Percentiles rank a stretch among this genome's conserved stretches.
These are phyloP conservation scores for Microcera coccophila DNA, from an alignment of 2,329 filamentous ascomycete species.

Conservation along the genomic window DNA sequence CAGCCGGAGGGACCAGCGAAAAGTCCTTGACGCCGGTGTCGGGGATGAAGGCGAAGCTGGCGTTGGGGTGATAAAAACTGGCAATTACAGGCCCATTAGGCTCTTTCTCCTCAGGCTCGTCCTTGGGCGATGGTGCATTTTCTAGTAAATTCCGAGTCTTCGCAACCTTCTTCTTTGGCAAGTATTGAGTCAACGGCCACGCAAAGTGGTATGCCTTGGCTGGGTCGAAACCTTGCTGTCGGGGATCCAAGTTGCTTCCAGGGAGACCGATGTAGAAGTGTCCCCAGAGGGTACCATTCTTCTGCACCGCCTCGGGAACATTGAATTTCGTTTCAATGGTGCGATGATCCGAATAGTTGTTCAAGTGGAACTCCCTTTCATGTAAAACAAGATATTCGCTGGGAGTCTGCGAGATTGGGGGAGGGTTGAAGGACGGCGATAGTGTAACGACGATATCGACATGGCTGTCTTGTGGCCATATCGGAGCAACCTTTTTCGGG, in stretches of 20 bases:
- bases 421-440: constrained; percentile 67
- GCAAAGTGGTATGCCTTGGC: constrained; percentile 77
- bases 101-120: constrained; percentile 50
- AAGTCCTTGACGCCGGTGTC: constrained; percentile 69
- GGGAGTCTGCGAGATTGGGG: constrained; percentile 61
- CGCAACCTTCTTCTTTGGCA: constrained; percentile 81
- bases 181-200: constrained; percentile 81
- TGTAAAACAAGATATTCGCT: constrained; percentile 69
- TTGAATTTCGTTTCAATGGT: constrained; percentile 71
- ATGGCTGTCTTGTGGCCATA: constrained; percentile 76
- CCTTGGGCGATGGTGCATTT: constrained; percentile 36
- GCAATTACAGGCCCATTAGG: constrained; percentile 65
- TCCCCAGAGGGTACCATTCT: constrained; percentile 90
- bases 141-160: constrained; percentile 88
- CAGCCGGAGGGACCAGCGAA: constrained; percentile 64
- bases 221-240: constrained; percentile 65
- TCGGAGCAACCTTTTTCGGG: constrained; percentile 72
- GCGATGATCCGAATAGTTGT: constrained; percentile 75
- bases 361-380: constrained; percentile 75
- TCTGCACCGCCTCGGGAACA: constrained; percentile 75
- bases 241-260: constrained; percentile 74
- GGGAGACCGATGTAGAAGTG: constrained; percentile 85
- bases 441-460: constrained; percentile 85
- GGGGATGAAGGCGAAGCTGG: constrained; percentile 82
- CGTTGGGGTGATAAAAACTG: constrained; percentile 93